Conservation (phyloP, 345 rosid genomes). For the Gossypium raimondii region DNA sequence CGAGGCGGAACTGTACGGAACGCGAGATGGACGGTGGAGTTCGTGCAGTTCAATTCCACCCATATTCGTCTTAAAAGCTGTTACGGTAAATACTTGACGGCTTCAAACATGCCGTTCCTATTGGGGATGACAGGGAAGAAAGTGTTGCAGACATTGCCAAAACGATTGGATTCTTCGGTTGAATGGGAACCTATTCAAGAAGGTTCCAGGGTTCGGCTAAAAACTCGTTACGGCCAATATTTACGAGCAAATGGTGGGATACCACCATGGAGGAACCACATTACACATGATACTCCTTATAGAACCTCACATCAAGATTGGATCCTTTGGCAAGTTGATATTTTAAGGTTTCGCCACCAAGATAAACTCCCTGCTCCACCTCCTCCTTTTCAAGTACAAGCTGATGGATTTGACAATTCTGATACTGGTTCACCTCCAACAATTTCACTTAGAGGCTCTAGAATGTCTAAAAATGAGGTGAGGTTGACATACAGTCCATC, state of each 20-base stretch:
- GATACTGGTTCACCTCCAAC: constrained; percentile 36
- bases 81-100: constrained; percentile 70
- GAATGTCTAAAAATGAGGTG: constrained; percentile 18
- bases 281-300: constrained; percentile 71
- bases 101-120: constrained; percentile 60
- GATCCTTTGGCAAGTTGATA: constrained; percentile 75
- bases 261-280: constrained; percentile 82
- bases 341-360: constrained; percentile 34
- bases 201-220: constrained; percentile 47
- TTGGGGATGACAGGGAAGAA: constrained; percentile 68
- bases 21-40: constrained; percentile 69
- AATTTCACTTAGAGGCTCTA: constrained; percentile 28
- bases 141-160: constrained; percentile 53
- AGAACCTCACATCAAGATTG: constrained; percentile 59
- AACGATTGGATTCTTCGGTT: constrained; percentile 46
- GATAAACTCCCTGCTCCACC: constrained; percentile 23
- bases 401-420: not conserved
- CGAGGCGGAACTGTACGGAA: constrained; percentile 47
- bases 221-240: constrained; percentile 47
- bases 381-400: not conserved
- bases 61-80: constrained; percentile 58
- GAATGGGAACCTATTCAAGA: constrained; percentile 72
- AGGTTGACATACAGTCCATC: constrained; percentile 27
- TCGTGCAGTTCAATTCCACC: constrained; percentile 19
- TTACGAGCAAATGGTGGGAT: constrained; percentile 71